A percentile compares a stretch with the other conserved stretches of the same genome.
Conservation (phyloP, 306 rosid genomes). For the Trifolium fragiferum region DNA sequence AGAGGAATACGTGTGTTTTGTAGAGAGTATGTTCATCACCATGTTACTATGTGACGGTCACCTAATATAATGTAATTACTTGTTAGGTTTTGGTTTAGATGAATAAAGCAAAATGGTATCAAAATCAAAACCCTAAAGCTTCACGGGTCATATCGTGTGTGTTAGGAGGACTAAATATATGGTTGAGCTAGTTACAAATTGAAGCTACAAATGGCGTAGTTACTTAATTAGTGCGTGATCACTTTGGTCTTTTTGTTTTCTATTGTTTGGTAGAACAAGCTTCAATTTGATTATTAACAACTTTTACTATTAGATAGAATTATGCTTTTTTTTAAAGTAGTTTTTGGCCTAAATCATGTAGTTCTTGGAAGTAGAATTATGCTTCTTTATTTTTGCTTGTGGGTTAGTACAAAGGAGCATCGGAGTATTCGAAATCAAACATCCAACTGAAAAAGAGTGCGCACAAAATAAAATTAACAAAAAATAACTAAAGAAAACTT, state of each 20-base stretch:
- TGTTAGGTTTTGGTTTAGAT: background rate
- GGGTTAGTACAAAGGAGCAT: too few species aligned
- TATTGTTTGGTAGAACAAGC: background rate
- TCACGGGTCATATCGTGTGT: background rate
- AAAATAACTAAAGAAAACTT: too few species aligned
- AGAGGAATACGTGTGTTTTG: background rate
- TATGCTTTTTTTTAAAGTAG: too few species aligned
- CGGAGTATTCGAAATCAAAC: too few species aligned
- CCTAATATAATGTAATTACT: background rate
- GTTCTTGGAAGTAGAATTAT: too few species aligned
- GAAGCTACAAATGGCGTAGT: background rate
- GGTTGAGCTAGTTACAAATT: background rate
- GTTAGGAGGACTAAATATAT: background rate
- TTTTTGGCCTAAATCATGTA: too few species aligned
- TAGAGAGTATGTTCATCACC: background rate
- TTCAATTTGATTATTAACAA: background rate
- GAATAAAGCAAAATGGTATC: background rate
- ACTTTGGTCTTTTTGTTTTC: background rate
- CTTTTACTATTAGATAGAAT: background rate
- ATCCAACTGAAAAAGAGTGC: too few species aligned
- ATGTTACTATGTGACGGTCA: background rate
- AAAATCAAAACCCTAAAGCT: background rate
- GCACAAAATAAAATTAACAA: too few species aligned
- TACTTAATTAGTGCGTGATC: constrained; percentile 18
- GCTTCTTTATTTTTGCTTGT: too few species aligned